phyloP scores from a whole-genome alignment of 2,329 filamentous ascomycete genomes.

The Sclerotinia borealis region DNA sequence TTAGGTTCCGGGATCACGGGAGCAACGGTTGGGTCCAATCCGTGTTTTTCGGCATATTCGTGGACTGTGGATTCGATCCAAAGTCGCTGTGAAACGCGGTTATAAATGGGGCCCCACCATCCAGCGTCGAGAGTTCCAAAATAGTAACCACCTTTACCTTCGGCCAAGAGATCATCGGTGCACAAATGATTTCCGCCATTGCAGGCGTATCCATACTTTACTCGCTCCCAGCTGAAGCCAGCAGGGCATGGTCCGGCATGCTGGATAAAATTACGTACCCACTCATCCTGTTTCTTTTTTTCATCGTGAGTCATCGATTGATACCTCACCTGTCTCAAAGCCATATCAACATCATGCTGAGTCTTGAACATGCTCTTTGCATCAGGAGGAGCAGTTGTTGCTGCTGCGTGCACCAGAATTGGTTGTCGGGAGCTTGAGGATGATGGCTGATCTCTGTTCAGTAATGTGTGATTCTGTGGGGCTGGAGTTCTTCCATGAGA shows the following conservation, averaged over 20 bases:
- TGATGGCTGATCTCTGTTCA: neutral
- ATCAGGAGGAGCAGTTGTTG: constrained; percentile 1
- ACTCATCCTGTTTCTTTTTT: constrained; percentile 19
- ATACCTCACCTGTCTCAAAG: constrained; percentile 15
- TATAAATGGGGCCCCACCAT: constrained; percentile 4
- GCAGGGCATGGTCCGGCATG: constrained; percentile 14
- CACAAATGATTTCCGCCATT: constrained; percentile 17
- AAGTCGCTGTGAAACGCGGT: rapidly evolving
- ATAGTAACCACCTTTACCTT: constrained; percentile 21
- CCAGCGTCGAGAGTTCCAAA: neutral
- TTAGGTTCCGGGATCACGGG: neutral
- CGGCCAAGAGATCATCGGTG: constrained; percentile 19
- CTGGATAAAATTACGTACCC: constrained; percentile 13
- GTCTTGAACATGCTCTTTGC: neutral
- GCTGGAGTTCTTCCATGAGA: neutral
- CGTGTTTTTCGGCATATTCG: neutral
- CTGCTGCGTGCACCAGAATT: neutral
- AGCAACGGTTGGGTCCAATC: neutral
- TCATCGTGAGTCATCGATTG: constrained; percentile 13
- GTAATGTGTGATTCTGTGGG: neutral
- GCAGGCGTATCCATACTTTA: constrained; percentile 21
- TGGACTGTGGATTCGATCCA: neutral
- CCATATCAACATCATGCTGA: constrained; percentile 17
- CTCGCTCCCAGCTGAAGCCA: constrained; percentile 14
- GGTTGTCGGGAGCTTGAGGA: neutral